phyloP scores from a whole-genome alignment of 1,284 basidiomycete species.

The Meripilus lineatus region DNA sequence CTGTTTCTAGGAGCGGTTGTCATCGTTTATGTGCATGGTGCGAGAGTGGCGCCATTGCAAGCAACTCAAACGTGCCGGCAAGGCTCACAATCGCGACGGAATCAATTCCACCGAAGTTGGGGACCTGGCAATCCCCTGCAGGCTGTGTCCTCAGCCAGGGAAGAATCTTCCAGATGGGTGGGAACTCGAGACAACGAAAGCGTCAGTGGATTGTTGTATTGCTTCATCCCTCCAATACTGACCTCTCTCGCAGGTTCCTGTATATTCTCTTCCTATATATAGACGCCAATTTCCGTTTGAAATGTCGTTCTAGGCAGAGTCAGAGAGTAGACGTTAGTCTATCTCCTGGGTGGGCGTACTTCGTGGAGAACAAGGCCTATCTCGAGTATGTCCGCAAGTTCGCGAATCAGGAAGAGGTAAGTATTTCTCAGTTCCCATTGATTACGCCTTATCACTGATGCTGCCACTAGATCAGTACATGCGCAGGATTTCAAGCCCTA shows the following conservation, averaged over 20 bases:
- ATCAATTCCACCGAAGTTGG: constrained; percentile 14
- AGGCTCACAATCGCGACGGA: constrained; percentile 15
- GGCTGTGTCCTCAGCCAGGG: constrained; percentile 25
- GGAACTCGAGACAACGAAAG: constrained; percentile 14
- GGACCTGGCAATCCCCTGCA: constrained; percentile 21
- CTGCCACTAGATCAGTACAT: constrained; percentile 11
- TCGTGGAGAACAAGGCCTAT: constrained; percentile 15
- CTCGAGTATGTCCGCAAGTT: constrained; percentile 6
- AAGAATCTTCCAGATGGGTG: constrained; percentile 27
- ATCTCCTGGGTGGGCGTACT: constrained; percentile 20
- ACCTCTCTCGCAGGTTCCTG: constrained; percentile 15
- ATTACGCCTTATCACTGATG: neutral
- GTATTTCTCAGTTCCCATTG: neutral
- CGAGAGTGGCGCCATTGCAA: constrained; percentile 18
- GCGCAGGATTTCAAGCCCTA: constrained; percentile 21
- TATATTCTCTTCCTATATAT: constrained; percentile 22
- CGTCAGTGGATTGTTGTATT: neutral
- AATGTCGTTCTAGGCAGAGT: constrained; percentile 16
- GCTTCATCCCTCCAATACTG: neutral
- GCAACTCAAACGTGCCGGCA: constrained; percentile 17
- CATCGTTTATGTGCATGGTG: constrained; percentile 15
- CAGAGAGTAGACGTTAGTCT: constrained; percentile 19
- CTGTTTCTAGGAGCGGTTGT: constrained; percentile 12
- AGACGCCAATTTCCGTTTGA: constrained; percentile 25
- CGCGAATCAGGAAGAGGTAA: constrained; percentile 7